phyloP scores from a whole-genome alignment of 139 green algal species.

The Chlorella sp. region DNA sequence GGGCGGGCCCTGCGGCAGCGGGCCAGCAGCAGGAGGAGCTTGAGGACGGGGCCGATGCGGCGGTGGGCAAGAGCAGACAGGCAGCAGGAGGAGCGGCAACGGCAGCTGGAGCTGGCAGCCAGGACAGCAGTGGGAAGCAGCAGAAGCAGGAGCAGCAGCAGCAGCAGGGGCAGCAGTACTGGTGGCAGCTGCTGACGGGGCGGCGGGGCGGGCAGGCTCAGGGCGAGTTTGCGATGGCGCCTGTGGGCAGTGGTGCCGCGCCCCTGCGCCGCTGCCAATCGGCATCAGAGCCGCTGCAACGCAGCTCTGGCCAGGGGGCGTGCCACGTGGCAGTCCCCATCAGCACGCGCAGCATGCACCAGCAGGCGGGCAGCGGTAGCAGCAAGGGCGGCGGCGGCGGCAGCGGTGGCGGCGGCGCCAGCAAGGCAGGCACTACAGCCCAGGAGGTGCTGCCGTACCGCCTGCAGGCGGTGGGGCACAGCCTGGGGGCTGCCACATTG shows the following conservation, averaged over 20 bases:
- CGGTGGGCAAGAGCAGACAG: background rate
- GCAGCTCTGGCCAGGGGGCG: background rate
- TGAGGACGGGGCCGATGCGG: background rate
- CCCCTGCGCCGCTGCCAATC: constrained; percentile 16
- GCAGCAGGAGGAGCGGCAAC: background rate
- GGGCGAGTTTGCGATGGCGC: background rate
- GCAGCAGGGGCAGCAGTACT: background rate
- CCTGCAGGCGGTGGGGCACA: constrained; percentile 67
- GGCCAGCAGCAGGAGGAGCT: background rate
- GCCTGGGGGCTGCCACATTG: constrained; percentile 67
- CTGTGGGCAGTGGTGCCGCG: background rate
- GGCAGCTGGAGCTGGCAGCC: background rate
- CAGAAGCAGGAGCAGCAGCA: background rate
- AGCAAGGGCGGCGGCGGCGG: background rate
- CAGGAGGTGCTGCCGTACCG: constrained; percentile 35
- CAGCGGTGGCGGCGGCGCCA: background rate
- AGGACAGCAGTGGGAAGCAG: background rate
- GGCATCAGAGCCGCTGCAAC: background rate
- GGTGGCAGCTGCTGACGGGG: background rate
- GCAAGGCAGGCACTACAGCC: background rate
- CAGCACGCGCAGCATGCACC: background rate
- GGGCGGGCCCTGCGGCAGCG: too few species aligned
- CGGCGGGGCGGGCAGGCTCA: background rate
- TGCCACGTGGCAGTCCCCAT: background rate
- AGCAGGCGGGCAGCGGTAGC: background rate